Evolutionary conservation across 371 early-diverging fungal species (phyloP).

Genomic region (Syncephalastrum racemosum): DNA sequence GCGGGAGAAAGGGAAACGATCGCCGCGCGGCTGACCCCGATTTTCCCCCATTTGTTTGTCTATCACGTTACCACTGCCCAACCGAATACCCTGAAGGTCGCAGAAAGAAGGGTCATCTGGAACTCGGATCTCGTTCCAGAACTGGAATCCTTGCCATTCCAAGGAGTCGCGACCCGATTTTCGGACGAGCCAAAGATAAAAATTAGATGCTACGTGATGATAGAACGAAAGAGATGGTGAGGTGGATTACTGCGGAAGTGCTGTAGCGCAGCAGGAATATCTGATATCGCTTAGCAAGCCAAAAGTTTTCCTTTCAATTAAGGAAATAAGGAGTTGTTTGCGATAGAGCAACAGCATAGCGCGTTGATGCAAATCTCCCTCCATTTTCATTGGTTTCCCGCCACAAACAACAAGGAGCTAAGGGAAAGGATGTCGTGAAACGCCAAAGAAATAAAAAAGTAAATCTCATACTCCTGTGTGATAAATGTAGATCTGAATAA

Average conservation of each 20-base stretch:
- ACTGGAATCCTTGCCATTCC: too few relatives aligned
- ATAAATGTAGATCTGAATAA: not conserved
- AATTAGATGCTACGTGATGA: not conserved
- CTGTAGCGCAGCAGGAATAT: not conserved
- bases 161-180: too few relatives aligned
- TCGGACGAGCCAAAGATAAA: too few relatives aligned
- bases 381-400: not conserved
- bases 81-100: too few relatives aligned
- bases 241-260: not conserved
- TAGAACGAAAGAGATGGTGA: not conserved
- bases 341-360: not conserved
- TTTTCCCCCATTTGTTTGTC: too few relatives aligned
- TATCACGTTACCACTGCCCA: too few relatives aligned
- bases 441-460: constrained; percentile 1
- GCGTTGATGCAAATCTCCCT: too few relatives aligned
- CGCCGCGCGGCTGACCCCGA: too few relatives aligned
- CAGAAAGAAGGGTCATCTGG: too few relatives aligned
- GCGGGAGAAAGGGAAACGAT: too few relatives aligned
- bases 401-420: not conserved
- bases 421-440: constrained; percentile 5
- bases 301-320: not conserved
- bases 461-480: not conserved
- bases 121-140: too few relatives aligned
- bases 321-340: not conserved
- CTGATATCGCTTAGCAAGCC: not conserved